These are phyloP conservation scores for Cryptosporidium parvum DNA, from an alignment of 169 alveolate species.

Conservation along the genomic window DNA sequence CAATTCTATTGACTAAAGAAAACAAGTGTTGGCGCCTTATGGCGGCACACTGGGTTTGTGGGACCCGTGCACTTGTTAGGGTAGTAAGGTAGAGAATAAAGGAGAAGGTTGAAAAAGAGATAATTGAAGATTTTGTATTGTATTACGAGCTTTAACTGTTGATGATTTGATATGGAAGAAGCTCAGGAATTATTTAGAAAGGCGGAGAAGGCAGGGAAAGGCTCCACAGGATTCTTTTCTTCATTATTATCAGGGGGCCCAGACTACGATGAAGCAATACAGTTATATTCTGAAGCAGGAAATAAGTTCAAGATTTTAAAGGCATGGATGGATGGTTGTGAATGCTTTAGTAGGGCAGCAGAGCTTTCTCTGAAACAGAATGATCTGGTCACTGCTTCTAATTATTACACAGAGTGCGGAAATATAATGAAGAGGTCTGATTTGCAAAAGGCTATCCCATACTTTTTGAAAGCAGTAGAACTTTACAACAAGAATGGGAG, in stretches of 20 bases:
- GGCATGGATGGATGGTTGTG: constrained; percentile 76
- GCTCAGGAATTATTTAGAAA: constrained; percentile 73
- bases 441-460: constrained; percentile 40
- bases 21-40: background rate
- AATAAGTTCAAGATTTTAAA: constrained; percentile 79
- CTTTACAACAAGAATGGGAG: constrained; percentile 81
- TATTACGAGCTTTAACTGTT: background rate
- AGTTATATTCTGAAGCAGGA: constrained; percentile 81
- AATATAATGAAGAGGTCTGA: constrained; percentile 41
- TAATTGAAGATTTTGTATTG: background rate
- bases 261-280: constrained; percentile 81
- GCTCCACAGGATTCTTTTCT: constrained; percentile 77
- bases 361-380: constrained; percentile 64
- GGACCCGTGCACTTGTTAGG: background rate
- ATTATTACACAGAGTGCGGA: constrained; percentile 72
- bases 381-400: constrained; percentile 48
- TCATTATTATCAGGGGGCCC: constrained; percentile 79
- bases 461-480: constrained; percentile 79
- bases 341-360: constrained; percentile 57
- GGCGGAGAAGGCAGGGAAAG: constrained; percentile 79
- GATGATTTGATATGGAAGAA: constrained; percentile 34
- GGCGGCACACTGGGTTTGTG: background rate
- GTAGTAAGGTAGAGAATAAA: background rate
- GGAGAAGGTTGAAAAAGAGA: background rate
- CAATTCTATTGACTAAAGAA: background rate